A percentile compares a stretch with the other conserved stretches of the same genome.
Conservation (phyloP, 768 basidiomycete species). For the Epithele typhae region DNA sequence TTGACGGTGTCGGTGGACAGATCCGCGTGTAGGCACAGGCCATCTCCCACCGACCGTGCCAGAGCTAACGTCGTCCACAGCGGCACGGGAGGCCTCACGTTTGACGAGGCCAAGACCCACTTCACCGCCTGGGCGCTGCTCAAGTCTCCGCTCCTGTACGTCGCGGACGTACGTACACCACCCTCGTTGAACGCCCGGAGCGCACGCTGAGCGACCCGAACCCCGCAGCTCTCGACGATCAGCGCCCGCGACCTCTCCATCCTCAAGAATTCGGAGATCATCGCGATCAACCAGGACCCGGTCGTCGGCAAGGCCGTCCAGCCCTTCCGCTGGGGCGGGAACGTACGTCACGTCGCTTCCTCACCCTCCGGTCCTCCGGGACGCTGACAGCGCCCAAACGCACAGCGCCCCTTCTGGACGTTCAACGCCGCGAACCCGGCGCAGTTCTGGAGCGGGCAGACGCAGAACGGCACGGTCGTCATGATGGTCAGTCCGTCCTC, state of each 20-base stretch:
- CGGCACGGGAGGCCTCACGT: conserved; percentile 58
- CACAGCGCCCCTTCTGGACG: conserved; percentile 32
- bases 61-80: no score
- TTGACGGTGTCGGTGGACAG: conserved; percentile 14
- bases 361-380: neutral
- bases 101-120: conserved; percentile 63
- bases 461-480: conserved; percentile 58
- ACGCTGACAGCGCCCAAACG: neutral
- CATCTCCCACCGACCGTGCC: no score
- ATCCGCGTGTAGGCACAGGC: no score
- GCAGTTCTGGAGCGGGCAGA: conserved; percentile 66
- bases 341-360: conserved; percentile 45
- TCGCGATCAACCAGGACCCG: conserved; percentile 68
- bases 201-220: no score
- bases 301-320: conserved; percentile 56
- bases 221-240: conserved; percentile 48
- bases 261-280: conserved; percentile 57
- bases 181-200: no score
- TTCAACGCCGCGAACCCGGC: conserved; percentile 49
- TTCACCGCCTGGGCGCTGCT: conserved; percentile 72
- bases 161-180: conserved; percentile 36
- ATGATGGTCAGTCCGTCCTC: conserved; percentile 54
- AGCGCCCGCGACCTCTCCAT: conserved; percentile 49
- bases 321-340: conserved; percentile 67
- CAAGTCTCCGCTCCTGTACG: conserved; percentile 64